These are phyloP conservation scores for Allium fistulosum DNA, from an alignment of 106 monocot species.

Conservation along the genomic window DNA sequence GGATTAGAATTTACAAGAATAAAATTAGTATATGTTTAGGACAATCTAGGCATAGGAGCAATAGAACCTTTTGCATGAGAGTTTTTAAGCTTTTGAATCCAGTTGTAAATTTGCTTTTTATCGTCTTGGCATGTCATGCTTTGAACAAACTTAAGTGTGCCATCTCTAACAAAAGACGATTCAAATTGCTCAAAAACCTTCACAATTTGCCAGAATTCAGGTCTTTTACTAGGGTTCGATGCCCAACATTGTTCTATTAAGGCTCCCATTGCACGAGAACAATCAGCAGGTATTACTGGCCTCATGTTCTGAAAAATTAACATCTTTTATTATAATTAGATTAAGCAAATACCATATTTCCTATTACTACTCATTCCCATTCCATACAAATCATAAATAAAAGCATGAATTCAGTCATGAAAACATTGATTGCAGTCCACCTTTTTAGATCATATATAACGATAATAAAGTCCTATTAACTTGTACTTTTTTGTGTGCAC, in stretches of 20 bases:
- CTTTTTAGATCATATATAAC: no score
- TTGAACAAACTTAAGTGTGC: conserved; percentile 21
- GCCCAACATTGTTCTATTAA: conserved; percentile 73
- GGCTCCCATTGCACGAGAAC: conserved; percentile 29
- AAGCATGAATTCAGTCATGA: no score
- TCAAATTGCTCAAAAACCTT: conserved; percentile 66
- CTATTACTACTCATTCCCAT: no score
- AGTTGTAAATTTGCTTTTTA: conserved; percentile 27
- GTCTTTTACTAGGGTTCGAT: conserved; percentile 47
- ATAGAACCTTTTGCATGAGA: background rate
- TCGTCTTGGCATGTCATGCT: conserved; percentile 27
- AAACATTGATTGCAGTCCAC: no score
- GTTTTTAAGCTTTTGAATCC: conserved; percentile 42
- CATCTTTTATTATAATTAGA: conserved; percentile 3
- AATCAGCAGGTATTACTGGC: conserved; percentile 42
- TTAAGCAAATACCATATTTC: background rate
- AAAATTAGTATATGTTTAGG: background rate
- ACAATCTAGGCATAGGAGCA: background rate
- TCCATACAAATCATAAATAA: no score
- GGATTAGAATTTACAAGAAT: no score
- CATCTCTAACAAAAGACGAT: conserved; percentile 28
- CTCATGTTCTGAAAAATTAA: conserved; percentile 46
- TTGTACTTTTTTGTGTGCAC: no score
- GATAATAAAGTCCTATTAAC: no score
- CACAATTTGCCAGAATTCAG: conserved; percentile 67